phyloP scores from a whole-genome alignment of 768 basidiomycete species.

The Chlorophyllum brunneum region DNA sequence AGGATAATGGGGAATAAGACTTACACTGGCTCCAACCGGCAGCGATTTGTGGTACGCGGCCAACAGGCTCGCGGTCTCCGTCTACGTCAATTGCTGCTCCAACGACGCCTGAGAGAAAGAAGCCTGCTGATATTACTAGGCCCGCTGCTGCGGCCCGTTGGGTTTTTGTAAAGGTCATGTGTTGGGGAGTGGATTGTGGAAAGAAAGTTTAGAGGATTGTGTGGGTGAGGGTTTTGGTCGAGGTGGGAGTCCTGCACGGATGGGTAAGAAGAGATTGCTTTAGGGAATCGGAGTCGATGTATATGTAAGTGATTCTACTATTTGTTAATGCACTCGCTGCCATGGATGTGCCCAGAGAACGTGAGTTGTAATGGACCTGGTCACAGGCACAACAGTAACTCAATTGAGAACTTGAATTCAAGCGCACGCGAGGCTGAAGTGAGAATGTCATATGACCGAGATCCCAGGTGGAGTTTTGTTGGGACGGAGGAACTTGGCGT shows the following conservation, averaged over 20 bases:
- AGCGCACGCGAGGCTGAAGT: no score
- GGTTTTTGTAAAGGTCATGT: neutral
- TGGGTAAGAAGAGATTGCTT: no score
- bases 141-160: neutral
- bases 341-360: no score
- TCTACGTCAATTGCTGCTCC: constrained; percentile 4
- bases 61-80: neutral
- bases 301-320: neutral
- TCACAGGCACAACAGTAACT: no score
- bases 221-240: neutral
- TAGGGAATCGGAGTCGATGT: no score
- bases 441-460: constrained; percentile 10
- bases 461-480: neutral
- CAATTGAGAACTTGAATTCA: no score
- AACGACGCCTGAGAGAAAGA: neutral
- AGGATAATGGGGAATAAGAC: neutral
- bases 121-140: neutral
- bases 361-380: no score
- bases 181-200: neutral
- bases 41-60: neutral
- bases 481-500: neutral
- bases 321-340: neutral
- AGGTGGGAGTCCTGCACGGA: no score
- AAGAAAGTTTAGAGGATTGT: no score
- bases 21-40: constrained; percentile 9